Conservation (phyloP, 2,329 filamentous ascomycete species). For the Lanzia echinophila region DNA sequence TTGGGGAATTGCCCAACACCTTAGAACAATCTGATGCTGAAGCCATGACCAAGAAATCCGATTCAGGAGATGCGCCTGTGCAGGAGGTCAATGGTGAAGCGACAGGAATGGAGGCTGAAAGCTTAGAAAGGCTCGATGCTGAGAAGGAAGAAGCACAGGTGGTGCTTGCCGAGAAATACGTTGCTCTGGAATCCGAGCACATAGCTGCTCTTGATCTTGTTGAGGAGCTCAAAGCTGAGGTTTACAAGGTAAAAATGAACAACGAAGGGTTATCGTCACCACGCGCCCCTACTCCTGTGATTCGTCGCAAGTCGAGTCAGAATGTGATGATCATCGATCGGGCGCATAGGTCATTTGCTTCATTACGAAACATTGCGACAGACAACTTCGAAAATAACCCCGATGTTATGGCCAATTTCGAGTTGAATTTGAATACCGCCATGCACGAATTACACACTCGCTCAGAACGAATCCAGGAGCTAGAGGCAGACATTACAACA, state of each 20-base stretch:
- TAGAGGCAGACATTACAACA: constrained; percentile 76
- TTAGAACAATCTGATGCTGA: constrained; percentile 57
- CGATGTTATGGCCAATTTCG: constrained; percentile 86
- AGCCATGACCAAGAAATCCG: constrained; percentile 36
- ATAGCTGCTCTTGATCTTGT: constrained; percentile 76
- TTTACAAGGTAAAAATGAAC: constrained; percentile 66
- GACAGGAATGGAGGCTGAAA: constrained; percentile 60
- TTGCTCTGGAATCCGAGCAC: constrained; percentile 76
- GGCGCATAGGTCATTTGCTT: constrained; percentile 83
- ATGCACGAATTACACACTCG: constrained; percentile 86
- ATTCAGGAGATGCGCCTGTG: constrained; percentile 19
- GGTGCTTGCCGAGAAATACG: constrained; percentile 69
- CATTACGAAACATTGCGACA: constrained; percentile 77
- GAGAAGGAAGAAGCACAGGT: constrained; percentile 73
- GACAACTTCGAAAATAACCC: constrained; percentile 79
- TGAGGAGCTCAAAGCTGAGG: constrained; percentile 82
- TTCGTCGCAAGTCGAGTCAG: constrained; percentile 89
- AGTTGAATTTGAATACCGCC: constrained; percentile 81
- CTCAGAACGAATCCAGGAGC: constrained; percentile 81
- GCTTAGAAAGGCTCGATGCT: constrained; percentile 60
- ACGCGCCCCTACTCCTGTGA: constrained; percentile 66
- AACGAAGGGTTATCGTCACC: constrained; percentile 41
- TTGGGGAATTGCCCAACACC: constrained; percentile 66
- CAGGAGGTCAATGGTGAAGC: constrained; percentile 38
- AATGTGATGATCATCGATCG: constrained; percentile 82